Evolutionary conservation across 1,284 basidiomycete species (phyloP), one percentile per base, ranked within the genome.

Genomic region (Trichosporon sp.): DNA sequence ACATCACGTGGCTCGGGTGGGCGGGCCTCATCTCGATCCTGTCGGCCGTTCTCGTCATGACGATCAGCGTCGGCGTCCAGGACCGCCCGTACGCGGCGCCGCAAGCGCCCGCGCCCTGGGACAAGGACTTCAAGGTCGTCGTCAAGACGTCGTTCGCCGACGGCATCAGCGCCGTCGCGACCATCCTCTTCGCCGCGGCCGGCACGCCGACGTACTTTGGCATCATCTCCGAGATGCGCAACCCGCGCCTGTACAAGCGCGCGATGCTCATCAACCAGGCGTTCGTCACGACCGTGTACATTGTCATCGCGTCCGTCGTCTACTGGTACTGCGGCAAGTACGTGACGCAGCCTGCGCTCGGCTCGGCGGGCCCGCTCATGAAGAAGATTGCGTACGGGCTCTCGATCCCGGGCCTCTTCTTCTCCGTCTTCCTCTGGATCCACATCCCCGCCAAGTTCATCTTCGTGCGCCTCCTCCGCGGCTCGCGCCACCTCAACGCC

Each of bases 311-410:
- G 34, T 66, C 73, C 15, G 64, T 69, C 42, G 65, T 74, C 62
- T 71, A 77, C 73, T 73, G 71, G 70, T 81, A 73, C 74, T 79
- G 77, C 62, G 82, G 83, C 5, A 76, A 80, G 68, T 80, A 79
- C 66, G 75, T 83, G 42, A 75, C 81, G 21, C 72, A 73, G 18
- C 83, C 83, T 1, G 80, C 82, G 9, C 78, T 83, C 25, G 81
- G 81, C 1, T 76, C 75, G 4, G 80, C 81, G 18, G 83, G 83
- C 56, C 62, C 70, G 0, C 64, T 80, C 25, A 76, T 84, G 69
- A 82, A 84, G 75, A 79, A 80, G 65, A 74, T 84, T 64, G 74
- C 74, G 34, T 84, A 83, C 72, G 83, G 81, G 12, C 70, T 84
- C 29, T 79, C 83, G 7, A 68, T 84, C 13, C 81, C 81, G 5